A percentile compares a stretch with the other conserved stretches of the same genome.
Conservation (phyloP, 306 rosid species). For the Sphenostylis stenocarpa region DNA sequence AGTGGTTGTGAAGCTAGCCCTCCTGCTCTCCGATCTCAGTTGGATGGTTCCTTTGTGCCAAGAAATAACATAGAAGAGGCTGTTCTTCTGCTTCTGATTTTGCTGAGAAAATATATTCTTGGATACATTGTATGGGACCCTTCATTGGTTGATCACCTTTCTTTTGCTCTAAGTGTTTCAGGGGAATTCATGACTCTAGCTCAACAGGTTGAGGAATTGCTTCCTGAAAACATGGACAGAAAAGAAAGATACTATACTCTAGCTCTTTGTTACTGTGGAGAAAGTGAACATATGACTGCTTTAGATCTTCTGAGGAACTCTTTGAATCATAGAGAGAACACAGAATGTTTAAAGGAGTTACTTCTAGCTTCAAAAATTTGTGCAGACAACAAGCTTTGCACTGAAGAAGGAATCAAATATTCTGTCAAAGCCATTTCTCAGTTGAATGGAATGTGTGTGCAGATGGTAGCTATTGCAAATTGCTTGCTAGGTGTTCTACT, state of each 20-base stretch:
- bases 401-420: slow-evolving; percentile 67
- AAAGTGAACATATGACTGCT: slow-evolving; percentile 60
- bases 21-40: slow-evolving; percentile 75
- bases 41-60: slow-evolving; percentile 83
- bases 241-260: slow-evolving; percentile 57
- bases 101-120: slow-evolving; percentile 49
- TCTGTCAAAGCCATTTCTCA: slow-evolving; percentile 55
- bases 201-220: slow-evolving; percentile 68
- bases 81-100: slow-evolving; percentile 69
- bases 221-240: slow-evolving; percentile 65
- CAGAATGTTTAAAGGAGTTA: slow-evolving; percentile 49
- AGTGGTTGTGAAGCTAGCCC: slow-evolving; percentile 87
- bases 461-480: slow-evolving; percentile 54
- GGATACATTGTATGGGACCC: slow-evolving; percentile 77
- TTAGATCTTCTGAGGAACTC: slow-evolving; percentile 77
- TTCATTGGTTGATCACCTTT: slow-evolving; percentile 75
- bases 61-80: slow-evolving; percentile 91
- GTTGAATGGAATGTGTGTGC: slow-evolving; percentile 59
- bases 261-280: slow-evolving; percentile 78
- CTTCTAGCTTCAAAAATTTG: slow-evolving; percentile 85
- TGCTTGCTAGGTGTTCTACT: slow-evolving; percentile 73
- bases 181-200: slow-evolving; percentile 65
- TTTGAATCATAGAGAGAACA: slow-evolving; percentile 57
- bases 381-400: slow-evolving; percentile 52
- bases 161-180: slow-evolving; percentile 71